Evolutionary conservation across 768 basidiomycete genomes (phyloP).

Genomic region (Agrocybe praecox): DNA sequence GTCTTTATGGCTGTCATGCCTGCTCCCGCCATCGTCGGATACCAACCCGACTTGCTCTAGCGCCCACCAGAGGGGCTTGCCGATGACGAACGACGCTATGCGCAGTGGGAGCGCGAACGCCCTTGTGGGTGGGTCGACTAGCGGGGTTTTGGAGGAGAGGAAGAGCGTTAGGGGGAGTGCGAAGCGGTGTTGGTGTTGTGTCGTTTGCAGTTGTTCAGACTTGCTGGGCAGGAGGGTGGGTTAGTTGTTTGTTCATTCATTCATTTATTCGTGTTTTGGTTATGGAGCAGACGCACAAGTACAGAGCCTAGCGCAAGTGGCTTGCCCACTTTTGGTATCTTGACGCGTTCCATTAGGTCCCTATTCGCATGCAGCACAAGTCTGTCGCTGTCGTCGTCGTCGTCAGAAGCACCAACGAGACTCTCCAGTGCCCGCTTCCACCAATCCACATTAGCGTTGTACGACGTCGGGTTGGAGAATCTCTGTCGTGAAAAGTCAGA

Average conservation of each 20-base stretch:
- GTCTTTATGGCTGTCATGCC: conserved; percentile 36
- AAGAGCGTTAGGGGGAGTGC: conserved; percentile 59
- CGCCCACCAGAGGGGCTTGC: conserved; percentile 86
- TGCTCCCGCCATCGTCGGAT: conserved; percentile 50
- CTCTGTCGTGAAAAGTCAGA: conserved; percentile 87
- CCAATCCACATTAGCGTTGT: conserved; percentile 82
- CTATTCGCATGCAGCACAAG: conserved; percentile 63
- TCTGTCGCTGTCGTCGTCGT: conserved; percentile 34
- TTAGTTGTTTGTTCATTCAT: conserved; percentile 19
- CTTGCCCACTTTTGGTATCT: conserved; percentile 72
- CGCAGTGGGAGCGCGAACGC: conserved; percentile 61
- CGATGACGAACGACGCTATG: conserved; percentile 70
- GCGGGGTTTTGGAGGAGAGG: conserved; percentile 53
- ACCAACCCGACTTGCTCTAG: conserved; percentile 78
- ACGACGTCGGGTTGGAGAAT: conserved; percentile 82
- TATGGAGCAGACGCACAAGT: conserved; percentile 56
- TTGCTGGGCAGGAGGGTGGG: conserved; percentile 49
- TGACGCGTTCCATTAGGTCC: conserved; percentile 57
- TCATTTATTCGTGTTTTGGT: conserved; percentile 11
- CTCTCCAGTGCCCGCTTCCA: conserved; percentile 75
- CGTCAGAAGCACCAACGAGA: conserved; percentile 42
- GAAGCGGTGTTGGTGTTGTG: conserved; percentile 21
- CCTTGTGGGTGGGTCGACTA: conserved; percentile 60
- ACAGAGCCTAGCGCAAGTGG: conserved; percentile 73
- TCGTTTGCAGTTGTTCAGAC: conserved; percentile 66